Evolutionary conservation across 1,139 yeast species (phyloP), one percentile per base, ranked within the genome.

Genomic region (Saccharomyces pastorianus): DNA sequence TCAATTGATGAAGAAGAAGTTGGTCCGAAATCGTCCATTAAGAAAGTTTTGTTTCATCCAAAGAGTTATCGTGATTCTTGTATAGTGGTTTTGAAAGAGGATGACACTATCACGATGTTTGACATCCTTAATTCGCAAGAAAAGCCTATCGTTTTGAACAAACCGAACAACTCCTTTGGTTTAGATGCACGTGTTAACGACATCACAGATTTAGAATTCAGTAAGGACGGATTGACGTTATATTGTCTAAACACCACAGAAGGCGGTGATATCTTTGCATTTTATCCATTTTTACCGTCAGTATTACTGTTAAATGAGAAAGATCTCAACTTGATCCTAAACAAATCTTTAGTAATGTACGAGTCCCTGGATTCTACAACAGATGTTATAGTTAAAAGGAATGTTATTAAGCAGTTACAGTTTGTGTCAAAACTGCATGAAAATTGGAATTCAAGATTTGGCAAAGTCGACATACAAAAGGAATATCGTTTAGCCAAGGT

Each of bases 241-340:
- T 80, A 77, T 58, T 64, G 81, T 4, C 60, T 80, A 53, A 76
- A 78, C 20, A 62, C 55, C 1, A 53, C 59, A 27, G 68, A 70
- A n/a, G 84, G 79, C 46, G 80, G 83, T 9, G 85, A 83, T 58
- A 58, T 84, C 1, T 82, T 74, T 60, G 73, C 78, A 0, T 68
- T 83, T 2, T 79, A 77, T 56, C 88, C 88, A 9, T 81, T 81
- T 64, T 62, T 78, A 27, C 85, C 88, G 0, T 59, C 67, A 2
- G 62, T 66, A 25, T 64, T 79, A 27, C 65, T 72, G 0, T 68
- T 78, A 14, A 54, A 74, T 0, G 61, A 65, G 50, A 57, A 61
- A 0, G 73, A 74, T 61, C 58, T 76, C 7, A 73, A 71, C 27
- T 65, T 60, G 3, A 61, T 78, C 6, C 70, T 80, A 54, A 77